Conservation (phyloP, 176 grass and related monocot genomes). For the Dendrocalamus sinicus region DNA sequence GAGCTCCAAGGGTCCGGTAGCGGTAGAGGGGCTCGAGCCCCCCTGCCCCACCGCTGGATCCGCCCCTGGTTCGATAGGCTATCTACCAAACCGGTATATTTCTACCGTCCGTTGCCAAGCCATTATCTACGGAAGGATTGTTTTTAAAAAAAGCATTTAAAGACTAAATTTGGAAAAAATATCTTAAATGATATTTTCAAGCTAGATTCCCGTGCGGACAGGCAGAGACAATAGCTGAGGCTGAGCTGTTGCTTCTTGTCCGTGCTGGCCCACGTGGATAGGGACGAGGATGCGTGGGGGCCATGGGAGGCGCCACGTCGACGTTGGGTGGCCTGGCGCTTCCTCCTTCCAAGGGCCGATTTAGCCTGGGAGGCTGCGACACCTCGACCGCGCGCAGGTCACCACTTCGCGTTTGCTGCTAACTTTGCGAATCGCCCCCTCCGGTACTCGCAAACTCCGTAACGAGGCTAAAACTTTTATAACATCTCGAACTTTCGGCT, state of each 20-base stretch:
- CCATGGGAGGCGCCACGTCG: constrained; percentile 44
- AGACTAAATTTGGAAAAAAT: too few species aligned
- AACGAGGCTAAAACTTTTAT: too few species aligned
- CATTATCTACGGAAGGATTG: too few species aligned
- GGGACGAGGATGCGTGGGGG: constrained; percentile 6
- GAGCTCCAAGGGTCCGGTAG: too few species aligned
- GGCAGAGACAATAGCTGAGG: not conserved
- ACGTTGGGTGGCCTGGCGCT: constrained; percentile 43
- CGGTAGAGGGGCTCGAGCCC: too few species aligned
- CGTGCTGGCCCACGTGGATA: not conserved
- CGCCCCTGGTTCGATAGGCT: too few species aligned
- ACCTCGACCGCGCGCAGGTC: not conserved
- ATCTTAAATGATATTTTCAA: too few species aligned
- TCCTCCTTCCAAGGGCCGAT: constrained; percentile 53
- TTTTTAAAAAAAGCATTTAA: too few species aligned
- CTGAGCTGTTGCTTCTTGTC: constrained; percentile 41
- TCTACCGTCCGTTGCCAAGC: too few species aligned
- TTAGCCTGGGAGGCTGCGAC: not conserved
- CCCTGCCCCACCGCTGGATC: too few species aligned
- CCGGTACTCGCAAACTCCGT: not conserved
- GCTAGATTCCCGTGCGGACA: not conserved
- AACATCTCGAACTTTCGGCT: not conserved
- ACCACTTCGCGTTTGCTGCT: not conserved
- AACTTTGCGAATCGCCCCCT: not conserved
- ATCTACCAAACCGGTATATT: accelerated